These are phyloP conservation scores for Zelopaecilomyces penicillatus DNA, from an alignment of 2,329 filamentous ascomycete genomes.

Conservation along the genomic window DNA sequence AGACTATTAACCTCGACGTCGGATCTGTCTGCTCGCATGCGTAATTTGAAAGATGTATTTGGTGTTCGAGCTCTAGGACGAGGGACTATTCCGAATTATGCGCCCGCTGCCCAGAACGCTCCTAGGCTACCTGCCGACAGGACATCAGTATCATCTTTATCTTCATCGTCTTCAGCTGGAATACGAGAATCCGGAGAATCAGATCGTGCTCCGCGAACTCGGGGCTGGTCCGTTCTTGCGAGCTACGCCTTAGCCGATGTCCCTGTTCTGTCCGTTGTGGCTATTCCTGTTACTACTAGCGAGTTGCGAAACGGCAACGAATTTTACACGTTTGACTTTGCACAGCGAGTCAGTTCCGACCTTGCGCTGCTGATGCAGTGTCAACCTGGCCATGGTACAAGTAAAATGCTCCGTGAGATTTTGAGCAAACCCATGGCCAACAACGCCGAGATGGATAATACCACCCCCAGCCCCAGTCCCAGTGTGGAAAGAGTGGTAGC, in stretches of 20 bases:
- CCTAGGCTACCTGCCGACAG: constrained; percentile 9
- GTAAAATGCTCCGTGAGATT: constrained; percentile 10
- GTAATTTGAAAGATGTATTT: constrained; percentile 16
- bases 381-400: constrained; percentile 7
- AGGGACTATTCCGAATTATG: constrained; percentile 10
- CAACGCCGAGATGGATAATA: background rate
- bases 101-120: constrained; percentile 8
- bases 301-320: constrained; percentile 25
- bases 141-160: constrained; percentile 10
- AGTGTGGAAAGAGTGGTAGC: background rate
- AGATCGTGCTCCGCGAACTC: constrained; percentile 8
- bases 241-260: constrained; percentile 24
- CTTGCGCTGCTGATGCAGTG: constrained; percentile 17
- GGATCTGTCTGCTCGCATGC: constrained; percentile 23
- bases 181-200: background rate
- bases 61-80: constrained; percentile 11
- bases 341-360: constrained; percentile 21
- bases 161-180: constrained; percentile 3
- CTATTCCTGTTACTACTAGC: constrained; percentile 20
- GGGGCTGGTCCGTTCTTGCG: constrained; percentile 17
- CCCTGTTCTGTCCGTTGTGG: constrained; percentile 22
- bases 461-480: constrained; percentile 2
- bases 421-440: constrained; percentile 4
- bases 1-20: constrained; percentile 27
- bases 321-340: constrained; percentile 23